phyloP scores from a whole-genome alignment of 495 filamentous ascomycete genomes.

The Talaromyces thailandensis region DNA sequence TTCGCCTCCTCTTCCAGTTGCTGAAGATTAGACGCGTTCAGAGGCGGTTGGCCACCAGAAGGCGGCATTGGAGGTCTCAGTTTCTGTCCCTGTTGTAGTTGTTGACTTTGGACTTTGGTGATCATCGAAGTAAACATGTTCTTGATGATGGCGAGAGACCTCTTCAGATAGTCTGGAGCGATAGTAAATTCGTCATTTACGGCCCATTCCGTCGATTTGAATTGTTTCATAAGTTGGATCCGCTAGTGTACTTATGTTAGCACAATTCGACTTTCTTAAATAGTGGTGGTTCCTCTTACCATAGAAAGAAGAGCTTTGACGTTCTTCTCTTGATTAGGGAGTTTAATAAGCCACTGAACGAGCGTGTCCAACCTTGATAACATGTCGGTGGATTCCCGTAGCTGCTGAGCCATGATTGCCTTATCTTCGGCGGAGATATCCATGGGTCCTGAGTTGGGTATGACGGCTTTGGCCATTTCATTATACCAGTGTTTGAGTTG shows the following conservation, averaged over 20 bases:
- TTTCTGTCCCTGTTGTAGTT: constrained; percentile 18
- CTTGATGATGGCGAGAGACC: constrained; percentile 35
- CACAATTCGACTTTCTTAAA: not conserved
- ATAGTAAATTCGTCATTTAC: constrained; percentile 52
- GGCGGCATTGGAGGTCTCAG: constrained; percentile 17
- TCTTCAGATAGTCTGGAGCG: constrained; percentile 43
- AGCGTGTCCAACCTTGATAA: constrained; percentile 31
- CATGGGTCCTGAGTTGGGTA: constrained; percentile 16
- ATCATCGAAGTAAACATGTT: constrained; percentile 35
- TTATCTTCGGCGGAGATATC: constrained; percentile 34
- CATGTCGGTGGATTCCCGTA: constrained; percentile 32
- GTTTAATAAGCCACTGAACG: constrained; percentile 28
- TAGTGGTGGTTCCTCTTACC: constrained; percentile 23
- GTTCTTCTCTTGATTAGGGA: constrained; percentile 32
- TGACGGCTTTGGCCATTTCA: constrained; percentile 28
- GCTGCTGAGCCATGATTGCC: constrained; percentile 35
- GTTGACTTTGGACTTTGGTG: constrained; percentile 22
- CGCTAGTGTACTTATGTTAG: constrained; percentile 27
- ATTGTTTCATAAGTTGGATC: constrained; percentile 49
- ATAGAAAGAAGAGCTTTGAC: constrained; percentile 34
- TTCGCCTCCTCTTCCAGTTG: constrained; percentile 38
- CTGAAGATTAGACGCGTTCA: constrained; percentile 61
- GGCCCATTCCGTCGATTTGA: constrained; percentile 41
- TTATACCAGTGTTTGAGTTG: constrained; percentile 28
- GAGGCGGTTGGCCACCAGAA: constrained; percentile 25